Base-by-base conservation (phyloP, 768 basidiomycete genomes). In the Calocera cornea region DNA sequence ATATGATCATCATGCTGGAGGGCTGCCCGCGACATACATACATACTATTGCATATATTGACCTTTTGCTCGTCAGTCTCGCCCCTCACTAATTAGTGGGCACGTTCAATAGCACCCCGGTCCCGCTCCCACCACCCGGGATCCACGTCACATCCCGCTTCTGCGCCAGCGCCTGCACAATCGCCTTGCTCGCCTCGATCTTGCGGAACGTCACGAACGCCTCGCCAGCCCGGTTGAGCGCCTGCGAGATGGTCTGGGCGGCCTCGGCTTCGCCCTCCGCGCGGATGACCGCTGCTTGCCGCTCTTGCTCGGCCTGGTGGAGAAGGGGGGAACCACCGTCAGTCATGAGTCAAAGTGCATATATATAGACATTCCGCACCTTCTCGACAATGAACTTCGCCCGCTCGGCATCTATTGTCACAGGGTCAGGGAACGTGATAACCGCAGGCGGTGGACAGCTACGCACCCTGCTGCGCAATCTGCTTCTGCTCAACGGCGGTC, bases 331-430 rank as follows among this genome's bases (percentile, higher is more conserved):
- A 29, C 29, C n/a, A 22, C 50, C 8, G 54, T 65, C 49, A 69
- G 29, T 31, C 36, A 38, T 34, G 54, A 33, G 7, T 31, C 38
- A 64, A 33, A 24, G 34, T 34, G 41, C 27, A 67, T 16, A 64
- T 1, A 34, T 17, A 36, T 7, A 27, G 24, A 17, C 41, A 17
- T 12, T 49, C 72, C 81, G 66, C 69, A 92, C 93, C 84, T 97
- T 97, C 80, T 99, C 97, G 70, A 99, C 97, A 71, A 98, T 90
- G 77, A 97, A 99, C 78, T 97, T 98, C 67, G 97, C 97, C 36
- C 97, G 87, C 79, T 99, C 97, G 70, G 97, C 97, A 79, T 98
- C 95, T 94, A 31, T 0, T 17, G n/a, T 27, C 16, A 14, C 14
- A 54, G 38, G 49, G 65, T 65, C 64, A 69, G 69, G 64, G 70